These are phyloP conservation scores for Decorospora gaudefroyi DNA, from an alignment of 2,329 filamentous ascomycete genomes.

Conservation along the genomic window DNA sequence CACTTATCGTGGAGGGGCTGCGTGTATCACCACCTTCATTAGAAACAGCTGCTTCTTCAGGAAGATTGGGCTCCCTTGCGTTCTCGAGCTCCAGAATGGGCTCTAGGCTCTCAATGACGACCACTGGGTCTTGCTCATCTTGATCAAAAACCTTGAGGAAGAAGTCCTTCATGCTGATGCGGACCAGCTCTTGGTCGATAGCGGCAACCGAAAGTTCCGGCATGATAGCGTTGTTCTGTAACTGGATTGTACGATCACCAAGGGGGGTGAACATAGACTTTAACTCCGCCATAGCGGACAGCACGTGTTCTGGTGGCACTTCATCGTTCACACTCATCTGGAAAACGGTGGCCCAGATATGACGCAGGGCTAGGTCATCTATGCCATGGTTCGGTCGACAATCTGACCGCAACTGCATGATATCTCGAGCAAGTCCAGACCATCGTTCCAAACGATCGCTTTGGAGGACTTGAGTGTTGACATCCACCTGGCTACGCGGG, in stretches of 20 bases:
- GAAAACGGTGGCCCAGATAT: slow-evolving; percentile 69
- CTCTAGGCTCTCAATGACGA: slow-evolving; percentile 88
- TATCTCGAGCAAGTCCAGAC: slow-evolving; percentile 61
- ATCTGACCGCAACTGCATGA: slow-evolving; percentile 51
- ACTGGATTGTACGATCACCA: slow-evolving; percentile 58
- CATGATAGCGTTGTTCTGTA: slow-evolving; percentile 88
- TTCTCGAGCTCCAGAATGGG: slow-evolving; percentile 76
- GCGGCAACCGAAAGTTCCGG: slow-evolving; percentile 81
- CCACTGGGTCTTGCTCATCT: slow-evolving; percentile 76
- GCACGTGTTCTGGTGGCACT: slow-evolving; percentile 61
- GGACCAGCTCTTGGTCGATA: slow-evolving; percentile 87
- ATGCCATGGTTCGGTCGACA: slow-evolving; percentile 26
- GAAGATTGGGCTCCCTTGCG: not conserved
- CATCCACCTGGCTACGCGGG: slow-evolving; percentile 61
- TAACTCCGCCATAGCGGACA: slow-evolving; percentile 67
- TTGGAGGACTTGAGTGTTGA: slow-evolving; percentile 57
- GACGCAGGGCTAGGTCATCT: slow-evolving; percentile 60
- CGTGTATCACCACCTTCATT: slow-evolving; percentile 16
- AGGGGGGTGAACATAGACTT: slow-evolving; percentile 58
- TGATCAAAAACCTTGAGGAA: slow-evolving; percentile 88
- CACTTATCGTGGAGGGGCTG: slow-evolving; percentile 19
- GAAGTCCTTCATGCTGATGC: slow-evolving; percentile 94
- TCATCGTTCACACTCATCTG: slow-evolving; percentile 62
- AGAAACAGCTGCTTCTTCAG: slow-evolving; percentile 9
- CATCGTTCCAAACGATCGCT: slow-evolving; percentile 65